These are phyloP conservation scores for Penicillium sp. DNA, from an alignment of 2,329 filamentous ascomycete genomes.

Conservation along the genomic window DNA sequence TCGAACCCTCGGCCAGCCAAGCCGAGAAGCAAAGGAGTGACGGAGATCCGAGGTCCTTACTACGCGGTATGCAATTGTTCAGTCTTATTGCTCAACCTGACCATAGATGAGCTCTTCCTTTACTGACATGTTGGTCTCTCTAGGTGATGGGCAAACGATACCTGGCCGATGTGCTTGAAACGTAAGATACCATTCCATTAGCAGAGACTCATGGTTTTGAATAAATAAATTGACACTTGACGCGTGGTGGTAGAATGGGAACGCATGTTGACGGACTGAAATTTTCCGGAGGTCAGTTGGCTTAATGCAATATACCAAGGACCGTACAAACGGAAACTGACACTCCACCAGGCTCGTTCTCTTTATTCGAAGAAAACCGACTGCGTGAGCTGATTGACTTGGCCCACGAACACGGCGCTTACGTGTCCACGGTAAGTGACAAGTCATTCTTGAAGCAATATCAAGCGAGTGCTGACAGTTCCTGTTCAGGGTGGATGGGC, in stretches of 20 bases:
- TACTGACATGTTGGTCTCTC: constrained; percentile 1
- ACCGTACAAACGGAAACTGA: not conserved
- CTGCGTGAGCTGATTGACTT: constrained; percentile 47
- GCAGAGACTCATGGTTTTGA: too few relatives aligned
- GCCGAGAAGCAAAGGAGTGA: constrained; percentile 47
- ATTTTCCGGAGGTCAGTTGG: constrained; percentile 44
- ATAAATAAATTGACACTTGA: not conserved
- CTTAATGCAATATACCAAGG: not conserved
- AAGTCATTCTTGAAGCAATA: not conserved
- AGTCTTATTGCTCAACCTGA: too few relatives aligned
- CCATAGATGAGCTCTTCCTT: not conserved
- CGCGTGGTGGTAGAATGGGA: constrained; percentile 41
- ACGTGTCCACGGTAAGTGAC: constrained; percentile 47
- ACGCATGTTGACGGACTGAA: constrained; percentile 52
- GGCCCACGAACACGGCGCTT: constrained; percentile 47
- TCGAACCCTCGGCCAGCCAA: constrained; percentile 48
- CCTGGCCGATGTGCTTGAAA: constrained; percentile 50
- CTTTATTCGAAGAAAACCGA: constrained; percentile 44
- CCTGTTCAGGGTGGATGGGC: constrained; percentile 47
- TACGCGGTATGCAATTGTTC: constrained; percentile 39
- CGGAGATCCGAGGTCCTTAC: constrained; percentile 53
- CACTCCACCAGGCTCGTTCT: constrained; percentile 42
- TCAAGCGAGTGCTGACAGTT: not conserved
- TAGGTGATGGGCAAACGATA: constrained; percentile 50
- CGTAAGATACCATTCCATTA: constrained; percentile 33